These are phyloP conservation scores for Botrytis hyacinthi DNA, from an alignment of 2,329 filamentous ascomycete species.

Conservation along the genomic window DNA sequence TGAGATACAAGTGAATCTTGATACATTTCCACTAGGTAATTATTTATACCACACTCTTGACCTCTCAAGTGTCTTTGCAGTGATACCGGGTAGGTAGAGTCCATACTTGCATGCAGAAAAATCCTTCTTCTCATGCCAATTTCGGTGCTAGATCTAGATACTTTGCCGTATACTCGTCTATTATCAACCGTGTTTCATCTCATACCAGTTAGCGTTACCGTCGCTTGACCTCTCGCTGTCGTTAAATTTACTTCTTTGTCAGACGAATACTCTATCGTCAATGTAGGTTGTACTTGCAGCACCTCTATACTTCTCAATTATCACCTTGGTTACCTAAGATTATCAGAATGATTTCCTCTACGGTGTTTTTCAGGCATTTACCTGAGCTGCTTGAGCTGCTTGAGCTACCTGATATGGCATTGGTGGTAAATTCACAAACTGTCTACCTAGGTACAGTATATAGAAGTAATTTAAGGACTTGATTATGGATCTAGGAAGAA, in stretches of 20 bases:
- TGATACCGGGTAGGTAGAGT: not conserved
- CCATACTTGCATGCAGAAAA: not conserved
- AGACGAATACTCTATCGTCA: not conserved
- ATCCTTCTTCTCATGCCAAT: not conserved
- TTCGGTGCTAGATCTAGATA: not conserved
- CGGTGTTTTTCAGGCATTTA: not conserved
- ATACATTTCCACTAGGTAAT: not conserved
- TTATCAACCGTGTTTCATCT: not conserved
- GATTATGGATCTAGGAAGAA: too few species aligned
- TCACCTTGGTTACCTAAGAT: not conserved
- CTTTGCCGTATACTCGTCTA: not conserved
- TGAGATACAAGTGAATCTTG: not conserved
- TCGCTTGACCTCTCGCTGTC: not conserved
- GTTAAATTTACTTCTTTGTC: not conserved
- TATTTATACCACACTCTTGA: not conserved
- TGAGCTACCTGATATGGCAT: too few species aligned
- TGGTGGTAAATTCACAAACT: not conserved
- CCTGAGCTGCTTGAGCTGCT: not conserved
- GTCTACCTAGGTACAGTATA: not conserved
- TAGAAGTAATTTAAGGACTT: not conserved
- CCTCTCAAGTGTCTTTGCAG: not conserved
- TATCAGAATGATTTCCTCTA: not conserved
- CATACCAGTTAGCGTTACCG: not conserved
- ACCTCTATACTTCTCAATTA: not conserved
- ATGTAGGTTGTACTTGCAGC: not conserved